phyloP scores from a whole-genome alignment of 768 basidiomycete species.

The Termitomyces sp. region DNA sequence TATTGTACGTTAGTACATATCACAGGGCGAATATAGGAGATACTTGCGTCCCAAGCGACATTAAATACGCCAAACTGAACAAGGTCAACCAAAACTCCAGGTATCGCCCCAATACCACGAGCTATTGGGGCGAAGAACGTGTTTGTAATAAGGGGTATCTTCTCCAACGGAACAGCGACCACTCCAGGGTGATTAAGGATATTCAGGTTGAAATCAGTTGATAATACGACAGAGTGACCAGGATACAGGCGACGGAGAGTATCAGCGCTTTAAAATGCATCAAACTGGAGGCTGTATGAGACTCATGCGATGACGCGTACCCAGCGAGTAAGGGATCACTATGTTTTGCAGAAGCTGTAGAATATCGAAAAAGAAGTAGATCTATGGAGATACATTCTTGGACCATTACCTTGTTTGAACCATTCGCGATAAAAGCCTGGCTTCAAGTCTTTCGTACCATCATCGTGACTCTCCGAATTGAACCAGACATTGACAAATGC shows the following conservation, averaged over 20 bases:
- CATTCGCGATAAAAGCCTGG: constrained; percentile 49
- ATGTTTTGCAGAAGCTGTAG: constrained; percentile 51
- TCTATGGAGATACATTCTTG: not conserved
- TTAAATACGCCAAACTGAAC: constrained; percentile 54
- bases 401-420: constrained; percentile 43
- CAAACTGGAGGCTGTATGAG: not conserved
- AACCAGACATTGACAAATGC: constrained; percentile 16
- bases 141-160: constrained; percentile 48
- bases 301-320: constrained; percentile 28
- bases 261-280: constrained; percentile 27
- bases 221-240: constrained; percentile 54
- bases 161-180: constrained; percentile 38
- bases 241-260: constrained; percentile 58
- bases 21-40: not conserved
- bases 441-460: constrained; percentile 15
- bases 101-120: constrained; percentile 33
- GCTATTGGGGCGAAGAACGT: constrained; percentile 46
- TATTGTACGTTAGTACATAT: not conserved
- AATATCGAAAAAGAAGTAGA: not conserved
- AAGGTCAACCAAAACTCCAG: constrained; percentile 51
- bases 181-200: constrained; percentile 51
- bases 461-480: constrained; percentile 14
- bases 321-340: constrained; percentile 40
- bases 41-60: constrained; percentile 55
- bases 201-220: constrained; percentile 42